A percentile compares a stretch with the other conserved stretches of the same genome.
Evolutionary conservation across 345 rosid genomes (phyloP).

Genomic region (Eucalyptus curtisii): DNA sequence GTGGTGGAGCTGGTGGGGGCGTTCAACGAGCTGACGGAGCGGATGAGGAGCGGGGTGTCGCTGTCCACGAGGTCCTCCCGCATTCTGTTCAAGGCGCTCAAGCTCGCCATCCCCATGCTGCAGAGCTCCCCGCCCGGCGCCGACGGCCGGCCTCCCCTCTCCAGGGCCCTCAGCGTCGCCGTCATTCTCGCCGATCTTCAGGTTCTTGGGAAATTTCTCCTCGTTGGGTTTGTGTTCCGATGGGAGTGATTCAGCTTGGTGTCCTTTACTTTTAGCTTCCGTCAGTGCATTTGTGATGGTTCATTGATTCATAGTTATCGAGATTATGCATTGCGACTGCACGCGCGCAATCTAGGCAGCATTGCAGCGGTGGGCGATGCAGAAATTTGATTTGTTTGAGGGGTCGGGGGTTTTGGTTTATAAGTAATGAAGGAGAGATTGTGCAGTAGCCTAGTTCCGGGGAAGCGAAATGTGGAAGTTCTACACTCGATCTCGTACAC

Average conservation of each 20-base stretch:
- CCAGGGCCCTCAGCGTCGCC: slow-evolving; percentile 75
- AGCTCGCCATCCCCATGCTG: slow-evolving; percentile 77
- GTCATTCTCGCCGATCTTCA: slow-evolving; percentile 81
- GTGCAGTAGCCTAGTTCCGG: neutral
- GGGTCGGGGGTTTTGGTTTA: neutral
- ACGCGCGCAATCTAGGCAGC: neutral
- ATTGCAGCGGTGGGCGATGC: neutral
- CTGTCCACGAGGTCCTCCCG: slow-evolving; percentile 72
- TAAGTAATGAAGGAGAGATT: neutral
- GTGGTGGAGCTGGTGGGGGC: slow-evolving; percentile 97
- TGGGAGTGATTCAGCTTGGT: neutral
- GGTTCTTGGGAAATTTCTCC: slow-evolving; percentile 14
- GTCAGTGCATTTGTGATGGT: neutral
- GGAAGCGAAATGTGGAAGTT: neutral
- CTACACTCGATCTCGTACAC: fast-evolving
- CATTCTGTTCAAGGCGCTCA: slow-evolving; percentile 64
- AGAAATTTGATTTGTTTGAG: neutral
- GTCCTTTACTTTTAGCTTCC: neutral
- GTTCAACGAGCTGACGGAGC: slow-evolving; percentile 75
- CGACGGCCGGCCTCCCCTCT: slow-evolving; percentile 65
- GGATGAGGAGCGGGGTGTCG: slow-evolving; percentile 43
- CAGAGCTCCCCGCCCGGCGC: slow-evolving; percentile 50
- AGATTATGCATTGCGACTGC: neutral
- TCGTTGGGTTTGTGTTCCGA: neutral
- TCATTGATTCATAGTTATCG: neutral